phyloP scores from a whole-genome alignment of 495 filamentous ascomycete genomes.

The Aspergillus indologenus region DNA sequence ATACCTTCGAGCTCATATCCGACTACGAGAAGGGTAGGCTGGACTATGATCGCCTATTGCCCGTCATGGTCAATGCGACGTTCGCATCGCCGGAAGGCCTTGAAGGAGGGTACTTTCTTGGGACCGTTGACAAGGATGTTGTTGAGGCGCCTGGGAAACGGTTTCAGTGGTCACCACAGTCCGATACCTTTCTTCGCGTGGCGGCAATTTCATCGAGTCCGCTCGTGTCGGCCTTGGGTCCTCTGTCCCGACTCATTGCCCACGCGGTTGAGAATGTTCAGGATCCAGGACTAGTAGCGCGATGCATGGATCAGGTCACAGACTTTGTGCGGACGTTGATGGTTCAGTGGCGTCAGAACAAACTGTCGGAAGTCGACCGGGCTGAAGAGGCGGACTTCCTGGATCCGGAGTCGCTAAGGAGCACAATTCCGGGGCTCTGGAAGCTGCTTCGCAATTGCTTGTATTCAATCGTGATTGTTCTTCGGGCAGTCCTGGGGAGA shows the following conservation, averaged over 20 bases:
- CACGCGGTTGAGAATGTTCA: conserved; percentile 66
- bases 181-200: conserved; percentile 56
- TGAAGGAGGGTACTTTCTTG: conserved; percentile 78
- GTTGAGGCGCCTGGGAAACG: conserved; percentile 56
- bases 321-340: conserved; percentile 68
- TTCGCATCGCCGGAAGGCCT: conserved; percentile 72
- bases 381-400: conserved; percentile 71
- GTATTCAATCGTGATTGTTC: conserved; percentile 72
- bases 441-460: conserved; percentile 74
- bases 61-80: conserved; percentile 63
- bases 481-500: conserved; percentile 70
- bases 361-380: conserved; percentile 76
- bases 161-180: conserved; percentile 68
- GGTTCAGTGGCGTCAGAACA: conserved; percentile 81
- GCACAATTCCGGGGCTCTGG: conserved; percentile 77
- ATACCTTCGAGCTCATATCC: conserved; percentile 71
- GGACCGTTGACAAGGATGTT: conserved; percentile 72
- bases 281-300: conserved; percentile 58
- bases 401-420: conserved; percentile 63
- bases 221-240: conserved; percentile 72
- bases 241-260: conserved; percentile 71
- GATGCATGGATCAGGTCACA: conserved; percentile 66
- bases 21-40: conserved; percentile 54
- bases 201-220: conserved; percentile 60
- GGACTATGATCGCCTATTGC: conserved; percentile 73